Conservation (phyloP, 257 asterid genomes). For the Fraxinus quadrangulata region DNA sequence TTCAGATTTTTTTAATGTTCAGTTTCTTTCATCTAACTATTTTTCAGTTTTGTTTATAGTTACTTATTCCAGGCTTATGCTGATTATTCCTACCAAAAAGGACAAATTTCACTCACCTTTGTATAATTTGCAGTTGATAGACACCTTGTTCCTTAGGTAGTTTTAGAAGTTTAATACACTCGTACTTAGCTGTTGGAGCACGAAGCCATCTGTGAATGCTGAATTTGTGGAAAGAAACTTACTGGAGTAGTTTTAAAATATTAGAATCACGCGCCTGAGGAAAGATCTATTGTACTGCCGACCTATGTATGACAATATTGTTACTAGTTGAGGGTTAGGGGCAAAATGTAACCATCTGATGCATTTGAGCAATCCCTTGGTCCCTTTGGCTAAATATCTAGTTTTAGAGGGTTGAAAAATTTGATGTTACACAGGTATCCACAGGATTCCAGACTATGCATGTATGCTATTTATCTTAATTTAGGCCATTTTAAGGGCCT, state of each 20-base stretch:
- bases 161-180: not conserved
- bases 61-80: not conserved
- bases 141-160: not conserved
- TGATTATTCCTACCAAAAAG: not conserved
- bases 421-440: not conserved
- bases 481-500: not conserved
- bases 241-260: not conserved
- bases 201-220: not conserved
- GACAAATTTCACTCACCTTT: not conserved
- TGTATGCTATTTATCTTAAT: not conserved
- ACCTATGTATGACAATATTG: not conserved
- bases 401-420: not conserved
- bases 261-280: not conserved
- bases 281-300: not conserved
- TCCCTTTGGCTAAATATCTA: not conserved
- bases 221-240: not conserved
- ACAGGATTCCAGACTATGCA: not conserved
- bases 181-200: not conserved
- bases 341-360: not conserved
- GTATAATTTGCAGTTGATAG: no score
- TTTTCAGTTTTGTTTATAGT: not conserved
- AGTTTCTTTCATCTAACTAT: not conserved
- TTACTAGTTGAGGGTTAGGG: not conserved
- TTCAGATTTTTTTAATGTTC: not conserved
- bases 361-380: not conserved